Evolutionary conservation across 2,329 filamentous ascomycete species (phyloP).

Genomic region (Colletotrichum viniferum): DNA sequence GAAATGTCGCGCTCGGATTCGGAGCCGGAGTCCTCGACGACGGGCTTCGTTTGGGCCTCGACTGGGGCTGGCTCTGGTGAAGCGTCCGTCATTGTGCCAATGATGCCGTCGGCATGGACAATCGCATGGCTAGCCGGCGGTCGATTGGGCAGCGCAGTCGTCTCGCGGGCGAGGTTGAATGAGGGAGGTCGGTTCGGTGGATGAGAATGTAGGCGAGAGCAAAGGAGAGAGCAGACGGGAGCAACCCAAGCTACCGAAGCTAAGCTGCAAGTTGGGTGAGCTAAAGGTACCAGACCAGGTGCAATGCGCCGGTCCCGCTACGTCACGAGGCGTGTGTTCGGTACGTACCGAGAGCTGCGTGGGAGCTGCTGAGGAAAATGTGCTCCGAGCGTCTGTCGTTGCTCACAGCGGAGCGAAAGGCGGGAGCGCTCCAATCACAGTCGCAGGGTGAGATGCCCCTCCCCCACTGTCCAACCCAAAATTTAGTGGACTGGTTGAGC

Average conservation of each 20-base stretch:
- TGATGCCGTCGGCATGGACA: conserved; percentile 16
- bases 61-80: conserved; percentile 37
- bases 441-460: conserved; percentile 8
- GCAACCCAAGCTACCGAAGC: not conserved
- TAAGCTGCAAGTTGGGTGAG: conserved; percentile 4
- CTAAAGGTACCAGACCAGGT: not conserved
- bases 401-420: not conserved
- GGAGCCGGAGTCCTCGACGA: conserved; percentile 22
- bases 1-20: conserved; percentile 1
- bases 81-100: conserved; percentile 47
- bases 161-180: not conserved
- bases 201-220: not conserved
- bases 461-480: not conserved
- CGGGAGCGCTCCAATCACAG: conserved; percentile 6
- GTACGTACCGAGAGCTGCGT: not conserved
- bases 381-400: not conserved
- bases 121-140: conserved; percentile 1
- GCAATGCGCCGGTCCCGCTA: conserved; percentile 4
- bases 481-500: not conserved
- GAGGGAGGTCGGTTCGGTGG: not conserved
- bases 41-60: conserved; percentile 25
- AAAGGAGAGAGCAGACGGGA: not conserved
- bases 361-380: not conserved
- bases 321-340: conserved; percentile 11
- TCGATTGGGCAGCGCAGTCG: not conserved